Evolutionary conservation across 257 asterid genomes (phyloP).

Genomic region (Oldenlandia corymbosa): DNA sequence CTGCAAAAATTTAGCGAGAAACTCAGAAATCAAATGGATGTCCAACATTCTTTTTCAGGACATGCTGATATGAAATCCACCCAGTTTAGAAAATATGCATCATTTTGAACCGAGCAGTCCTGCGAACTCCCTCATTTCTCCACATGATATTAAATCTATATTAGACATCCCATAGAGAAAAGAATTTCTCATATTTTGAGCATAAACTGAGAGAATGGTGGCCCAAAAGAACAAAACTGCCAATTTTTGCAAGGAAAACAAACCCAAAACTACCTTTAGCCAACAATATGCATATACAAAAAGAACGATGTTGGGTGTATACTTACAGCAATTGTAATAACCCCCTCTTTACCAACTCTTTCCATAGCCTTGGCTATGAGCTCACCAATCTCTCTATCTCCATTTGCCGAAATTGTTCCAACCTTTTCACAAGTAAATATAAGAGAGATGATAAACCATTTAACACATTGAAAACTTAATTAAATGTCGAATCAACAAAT

Average conservation of each 20-base stretch:
- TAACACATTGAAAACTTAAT: neutral
- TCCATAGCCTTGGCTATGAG: slow-evolving; percentile 67
- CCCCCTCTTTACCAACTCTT: slow-evolving; percentile 66
- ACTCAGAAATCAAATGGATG: neutral
- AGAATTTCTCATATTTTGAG: neutral
- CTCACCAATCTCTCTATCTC: slow-evolving; percentile 58
- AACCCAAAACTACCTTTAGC: neutral
- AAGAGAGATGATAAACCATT: neutral
- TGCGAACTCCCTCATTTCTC: neutral
- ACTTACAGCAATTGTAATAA: slow-evolving; percentile 59
- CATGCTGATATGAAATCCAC: neutral
- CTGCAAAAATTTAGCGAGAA: slow-evolving; percentile 19
- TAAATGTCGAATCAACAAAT: neutral
- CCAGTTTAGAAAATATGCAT: neutral
- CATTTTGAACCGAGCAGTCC: neutral
- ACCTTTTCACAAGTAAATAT: slow-evolving; percentile 26
- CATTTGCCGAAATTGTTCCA: slow-evolving; percentile 58
- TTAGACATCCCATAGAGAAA: neutral
- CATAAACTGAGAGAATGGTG: neutral
- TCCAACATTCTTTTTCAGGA: neutral
- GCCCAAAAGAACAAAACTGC: neutral
- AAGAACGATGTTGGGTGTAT: neutral
- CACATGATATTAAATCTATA: neutral
- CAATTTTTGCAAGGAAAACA: neutral
- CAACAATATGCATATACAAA: neutral